Evolutionary conservation across 306 rosid species (phyloP).

Genomic region (Astragalus membranaceus): DNA sequence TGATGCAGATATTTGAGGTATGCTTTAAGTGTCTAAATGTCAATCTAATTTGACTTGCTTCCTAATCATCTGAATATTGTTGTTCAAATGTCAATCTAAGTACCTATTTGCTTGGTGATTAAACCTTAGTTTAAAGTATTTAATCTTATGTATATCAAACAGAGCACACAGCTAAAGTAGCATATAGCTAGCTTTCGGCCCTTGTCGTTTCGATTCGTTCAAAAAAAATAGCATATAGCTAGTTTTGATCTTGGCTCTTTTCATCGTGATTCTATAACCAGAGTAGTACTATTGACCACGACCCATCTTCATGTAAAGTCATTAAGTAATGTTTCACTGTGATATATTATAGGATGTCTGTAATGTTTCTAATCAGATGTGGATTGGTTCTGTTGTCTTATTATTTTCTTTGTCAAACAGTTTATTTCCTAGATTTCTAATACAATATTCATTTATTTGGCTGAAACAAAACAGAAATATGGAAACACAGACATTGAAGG

Average conservation of each 20-base stretch:
- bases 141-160: not conserved
- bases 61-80: not conserved
- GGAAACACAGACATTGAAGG: conserved; percentile 95
- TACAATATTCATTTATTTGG: conserved; percentile 8
- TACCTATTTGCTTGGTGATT: not conserved
- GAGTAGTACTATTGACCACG: not conserved
- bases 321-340: not conserved
- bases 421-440: not conserved
- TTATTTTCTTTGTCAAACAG: not conserved
- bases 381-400: not conserved
- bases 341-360: not conserved
- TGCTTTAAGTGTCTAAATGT: not conserved
- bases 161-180: not conserved
- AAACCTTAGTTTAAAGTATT: not conserved
- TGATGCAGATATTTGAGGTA: conserved; percentile 98
- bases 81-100: not conserved
- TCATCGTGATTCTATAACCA: not conserved
- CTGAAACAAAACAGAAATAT: conserved; percentile 49
- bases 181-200: not conserved
- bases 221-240: not conserved
- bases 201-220: too few species aligned
- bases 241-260: conserved; percentile 12
- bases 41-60: not conserved
- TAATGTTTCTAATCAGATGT: not conserved
- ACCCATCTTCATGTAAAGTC: not conserved